These are phyloP conservation scores for Actinidia chinensis DNA, from an alignment of 179 eudicot genomes.

Conservation along the genomic window DNA sequence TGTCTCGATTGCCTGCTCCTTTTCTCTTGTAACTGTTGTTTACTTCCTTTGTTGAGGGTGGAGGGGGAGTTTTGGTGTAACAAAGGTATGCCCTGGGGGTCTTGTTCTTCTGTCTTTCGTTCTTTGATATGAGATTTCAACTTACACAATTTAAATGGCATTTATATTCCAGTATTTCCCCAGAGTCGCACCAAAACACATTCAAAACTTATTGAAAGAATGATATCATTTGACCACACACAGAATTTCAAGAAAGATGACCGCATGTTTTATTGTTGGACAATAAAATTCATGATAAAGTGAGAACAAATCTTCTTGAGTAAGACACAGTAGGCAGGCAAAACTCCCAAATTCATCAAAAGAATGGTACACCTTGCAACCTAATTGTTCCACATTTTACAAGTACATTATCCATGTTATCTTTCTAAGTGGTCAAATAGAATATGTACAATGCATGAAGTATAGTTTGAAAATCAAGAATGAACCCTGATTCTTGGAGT, in stretches of 20 bases:
- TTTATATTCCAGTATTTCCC: background rate
- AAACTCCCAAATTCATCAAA: background rate
- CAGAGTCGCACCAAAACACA: background rate
- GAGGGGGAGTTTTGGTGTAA: too few species aligned
- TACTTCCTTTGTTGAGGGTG: too few species aligned
- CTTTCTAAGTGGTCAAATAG: background rate
- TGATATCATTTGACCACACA: background rate
- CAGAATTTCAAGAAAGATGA: constrained; percentile 3
- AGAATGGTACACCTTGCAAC: background rate
- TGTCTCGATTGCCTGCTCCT: too few species aligned
- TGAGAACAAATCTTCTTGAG: too few species aligned
- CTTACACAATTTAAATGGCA: background rate
- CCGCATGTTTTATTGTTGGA: background rate
- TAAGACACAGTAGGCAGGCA: background rate
- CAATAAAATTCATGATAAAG: too few species aligned
- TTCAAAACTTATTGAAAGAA: background rate
- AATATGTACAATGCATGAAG: background rate
- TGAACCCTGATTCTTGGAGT: background rate
- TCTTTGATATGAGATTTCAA: too few species aligned
- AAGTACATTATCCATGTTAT: background rate
- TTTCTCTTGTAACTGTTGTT: too few species aligned
- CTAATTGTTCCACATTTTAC: background rate
- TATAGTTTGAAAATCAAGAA: background rate
- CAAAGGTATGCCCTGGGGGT: too few species aligned
- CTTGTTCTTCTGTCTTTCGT: too few species aligned